Evolutionary conservation across 257 asterid genomes (phyloP), one percentile per base, ranked within the genome.

Genomic region (Rauvolfia tetraphylla): DNA sequence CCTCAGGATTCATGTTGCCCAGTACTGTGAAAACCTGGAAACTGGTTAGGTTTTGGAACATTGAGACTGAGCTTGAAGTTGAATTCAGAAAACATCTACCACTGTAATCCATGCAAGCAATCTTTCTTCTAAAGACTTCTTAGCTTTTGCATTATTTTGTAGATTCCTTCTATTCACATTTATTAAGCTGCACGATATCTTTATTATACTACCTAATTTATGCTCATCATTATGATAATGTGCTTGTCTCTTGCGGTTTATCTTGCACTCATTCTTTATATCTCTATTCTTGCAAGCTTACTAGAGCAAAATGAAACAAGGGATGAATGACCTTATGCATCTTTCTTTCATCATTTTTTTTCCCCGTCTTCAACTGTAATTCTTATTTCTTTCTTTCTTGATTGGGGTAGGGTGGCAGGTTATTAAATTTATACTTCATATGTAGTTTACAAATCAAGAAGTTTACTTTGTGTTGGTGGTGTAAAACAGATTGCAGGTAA

Each of bases 401-500:
- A 25, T 6, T 57, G 38, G n/a, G 20, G 34, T n/a, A 68, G 39
- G 9, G 42, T 36, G 31, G 61, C 33, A 31, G 57, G 14, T 42
- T 20, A 11, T 34, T 22, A 36, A 27, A 67, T 72, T 65, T 46
- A 38, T 61, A 36, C 71, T 79, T 62, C 9, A 51, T n/a, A 13
- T 42, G 42, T 57, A 59, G 44, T 41, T 72, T 72, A 56, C 46
- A 25, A 38, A 71, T 59, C 12, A 22, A 15, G 10, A 65, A 42
- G 31, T 33, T 77, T 29, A 41, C 0, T 39, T 46, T 27, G 1
- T 42, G 49, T 83, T 75, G 69, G 44, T 75, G 51, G 76, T 78
- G 70, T 79, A 68, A 34, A 74, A 76, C 94, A 95, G 99, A 89
- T 95, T 72, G 92, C 91, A 38, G 99, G 97, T 34, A 95, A 95